Evolutionary conservation across 768 basidiomycete genomes (phyloP), one percentile per base, ranked within the genome.

Genomic region (Mycena leptocephala): DNA sequence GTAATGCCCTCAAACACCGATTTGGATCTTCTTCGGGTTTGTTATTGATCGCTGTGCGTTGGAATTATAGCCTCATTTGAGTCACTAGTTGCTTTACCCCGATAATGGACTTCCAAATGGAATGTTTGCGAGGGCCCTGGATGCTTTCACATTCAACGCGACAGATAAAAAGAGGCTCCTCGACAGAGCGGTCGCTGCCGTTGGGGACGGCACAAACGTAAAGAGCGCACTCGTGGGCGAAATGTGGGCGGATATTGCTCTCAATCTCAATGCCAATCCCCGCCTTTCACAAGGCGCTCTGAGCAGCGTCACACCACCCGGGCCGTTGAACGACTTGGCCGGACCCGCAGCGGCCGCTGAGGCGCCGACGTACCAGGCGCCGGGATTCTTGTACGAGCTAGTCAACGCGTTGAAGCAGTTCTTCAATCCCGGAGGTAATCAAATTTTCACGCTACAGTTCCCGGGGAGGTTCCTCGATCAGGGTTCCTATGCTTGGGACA

Each of bases 371-470:
- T 9, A 53, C 8, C 51, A 53, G 22, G 24, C 10, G 22, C n/a
- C 5, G 11, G 20, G n/a, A 20, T 64, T 64, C 18, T 22, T 64
- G 28, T 13, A 26, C 2, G 39, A 64, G 26, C 62, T 64, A 7
- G 62, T 64, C 2, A 46, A 43, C 41, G 5, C 62, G 28, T 7
- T 64, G 20, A 73, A 78, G 39, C 43, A 78, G 22, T 64, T 82
- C 64, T 82, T 83, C 70, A 61, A 66, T 37, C 81, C 82, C 11
- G 78, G 74, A 24, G 76, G 77, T 20, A 79, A 78, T 33, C 82
- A 83, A 59, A 72, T 78, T 53, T 82, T 83, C 61, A 76, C 81
- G 22, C 76, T 83, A 11, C 82, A 83, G 63, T 82, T 83, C 56
- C 82, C 82, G n/a, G 81, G 81, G 26, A 78, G 81, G 2, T 83